Conservation (phyloP, 306 rosid genomes). For the Sicyos edulis region DNA sequence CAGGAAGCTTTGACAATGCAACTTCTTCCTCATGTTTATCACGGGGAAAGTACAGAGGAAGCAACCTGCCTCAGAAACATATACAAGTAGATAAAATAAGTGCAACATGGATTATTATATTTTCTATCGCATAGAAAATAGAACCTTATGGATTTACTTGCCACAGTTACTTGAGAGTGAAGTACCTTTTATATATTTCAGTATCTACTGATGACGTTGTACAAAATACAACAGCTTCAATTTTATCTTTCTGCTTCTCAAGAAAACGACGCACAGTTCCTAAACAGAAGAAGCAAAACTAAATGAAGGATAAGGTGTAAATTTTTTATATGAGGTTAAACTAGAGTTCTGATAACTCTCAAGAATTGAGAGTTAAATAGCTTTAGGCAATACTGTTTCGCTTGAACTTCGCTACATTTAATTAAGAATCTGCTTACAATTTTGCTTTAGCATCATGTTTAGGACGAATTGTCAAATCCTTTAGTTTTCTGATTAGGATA, state of each 20-base stretch:
- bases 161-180: constrained; percentile 27
- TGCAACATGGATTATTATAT: background rate
- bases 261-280: constrained; percentile 93
- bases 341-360: background rate
- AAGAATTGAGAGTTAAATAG: too few species aligned
- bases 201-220: constrained; percentile 73
- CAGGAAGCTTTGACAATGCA: constrained; percentile 82
- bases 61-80: constrained; percentile 50
- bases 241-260: constrained; percentile 83
- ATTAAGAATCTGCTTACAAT: too few species aligned
- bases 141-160: too few species aligned
- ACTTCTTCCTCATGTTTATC: constrained; percentile 92
- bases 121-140: too few species aligned
- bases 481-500: too few species aligned
- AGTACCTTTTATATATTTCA: constrained; percentile 87
- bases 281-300: constrained; percentile 28
- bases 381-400: too few species aligned
- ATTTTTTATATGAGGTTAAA: constrained; percentile 38
- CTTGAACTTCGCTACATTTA: too few species aligned
- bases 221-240: constrained; percentile 87
- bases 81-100: background rate
- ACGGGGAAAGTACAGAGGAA: constrained; percentile 94
- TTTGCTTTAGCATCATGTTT: too few species aligned
- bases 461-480: too few species aligned
- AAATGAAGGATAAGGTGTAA: background rate